Evolutionary conservation across 2,329 filamentous ascomycete species (phyloP), one percentile per base, ranked within the genome.

Genomic region (Berkeleyomyces rouxiae): DNA sequence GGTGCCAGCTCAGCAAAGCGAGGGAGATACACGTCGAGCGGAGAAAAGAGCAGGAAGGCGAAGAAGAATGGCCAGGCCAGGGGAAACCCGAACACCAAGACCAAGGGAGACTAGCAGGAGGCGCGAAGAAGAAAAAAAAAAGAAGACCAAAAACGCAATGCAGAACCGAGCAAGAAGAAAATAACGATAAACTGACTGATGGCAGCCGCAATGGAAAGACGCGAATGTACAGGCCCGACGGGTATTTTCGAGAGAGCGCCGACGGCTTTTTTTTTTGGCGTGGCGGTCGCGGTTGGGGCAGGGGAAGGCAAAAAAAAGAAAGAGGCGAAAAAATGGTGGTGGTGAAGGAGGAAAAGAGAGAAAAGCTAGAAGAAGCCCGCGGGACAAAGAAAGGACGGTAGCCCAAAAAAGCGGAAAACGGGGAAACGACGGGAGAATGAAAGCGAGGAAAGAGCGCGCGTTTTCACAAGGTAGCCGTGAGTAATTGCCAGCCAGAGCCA

Each of bases 11-110:
- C 46, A 58, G 39, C n/a, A 16, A 62, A 43, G n/a, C 37, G 36
- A 43, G 40, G 49, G 40, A 36, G 36, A 43, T 37, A 36, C 47
- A 42, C 43, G 61, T 9, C 57, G 63, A 11, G n/a, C 11, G 39
- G 6, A 64, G 59, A 61, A 57, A 31, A 36, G 44, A 31, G 62
- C 53, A 59, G 53, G 36, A 53, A 55, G 42, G 49, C 43, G 31
- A 58, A 46, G 57, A 59, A 42, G 42, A 60, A 44, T 44, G 37
- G 47, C 11, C 33, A 33, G n/a, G 62, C 58, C 39, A 55, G 57
- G 57, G 57, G 60, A 55, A 59, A 59, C 55, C 46, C 42, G 57
- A 55, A 16, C 51, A 55, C 51, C 47, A 42, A 59, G 40, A 23
- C 23, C 23, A 23, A 37, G 47, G 40, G 53, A 36, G 44, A 43